Base-by-base conservation (phyloP, 1,284 basidiomycete genomes). In the Wolfiporia cocos region DNA sequence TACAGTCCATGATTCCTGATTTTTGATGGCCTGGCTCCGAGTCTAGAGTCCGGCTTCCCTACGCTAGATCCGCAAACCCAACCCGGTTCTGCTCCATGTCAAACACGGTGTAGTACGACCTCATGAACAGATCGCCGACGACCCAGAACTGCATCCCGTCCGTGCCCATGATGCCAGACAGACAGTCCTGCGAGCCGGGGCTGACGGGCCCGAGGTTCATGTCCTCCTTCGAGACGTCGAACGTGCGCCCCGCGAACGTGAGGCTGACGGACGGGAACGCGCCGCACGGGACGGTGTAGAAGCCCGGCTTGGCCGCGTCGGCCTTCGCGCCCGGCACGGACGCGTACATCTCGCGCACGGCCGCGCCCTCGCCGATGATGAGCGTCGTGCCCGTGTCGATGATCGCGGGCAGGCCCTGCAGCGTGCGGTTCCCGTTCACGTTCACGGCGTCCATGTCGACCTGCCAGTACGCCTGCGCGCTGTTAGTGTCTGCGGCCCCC, bases 381-480 rank as follows among this genome's bases (percentile, higher is more conserved):
- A 72, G 52, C 36, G 73, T 73, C 17, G 69, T 68, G 42, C 68
- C 64, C 11, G 61, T 65, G 49, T 69, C 68, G 42, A 68, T 55
- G 51, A 66, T 63, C n/a, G 63, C 47, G 32, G 55, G 43, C 34
- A 43, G 32, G 30, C 39, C 39, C 3, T 29, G 22, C n/a, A 48
- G 22, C 11, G 43, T 43, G 4, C 9, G 19, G 2, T 34, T 37
- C 23, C 53, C 54, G 21, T 50, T 42, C 22, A 56, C 43, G 11
- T 41, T 29, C n/a, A 57, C 34, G 14, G 32, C 38, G 38, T 52
- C 44, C 30, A 58, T 32, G 15, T 45, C 37, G 26, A 56, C 48
- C 40, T 59, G 54, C 61, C 58, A 61, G 44, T 48, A 61, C 5
- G 48, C 52, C 49, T 56, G 37, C n/a, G 12, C 15, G 1, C 21